Percentiles rank a stretch among this genome's conserved stretches.
Evolutionary conservation across 2,329 filamentous ascomycete genomes (phyloP).

Genomic region (Zalaria sp.): DNA sequence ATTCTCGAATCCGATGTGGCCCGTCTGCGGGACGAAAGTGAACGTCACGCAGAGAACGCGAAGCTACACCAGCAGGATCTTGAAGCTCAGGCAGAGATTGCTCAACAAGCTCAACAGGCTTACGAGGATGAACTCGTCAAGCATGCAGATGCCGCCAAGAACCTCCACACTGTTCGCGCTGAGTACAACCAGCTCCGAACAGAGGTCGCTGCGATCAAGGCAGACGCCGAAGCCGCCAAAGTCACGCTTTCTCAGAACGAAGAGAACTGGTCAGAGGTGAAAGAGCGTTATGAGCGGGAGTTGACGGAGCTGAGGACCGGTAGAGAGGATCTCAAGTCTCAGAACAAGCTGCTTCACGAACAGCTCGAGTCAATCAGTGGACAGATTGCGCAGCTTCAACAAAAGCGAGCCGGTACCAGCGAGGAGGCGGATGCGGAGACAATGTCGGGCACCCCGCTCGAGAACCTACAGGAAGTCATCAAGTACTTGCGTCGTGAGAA

Average conservation of each 20-base stretch:
- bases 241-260: slow-evolving; percentile 66
- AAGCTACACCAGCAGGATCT: slow-evolving; percentile 83
- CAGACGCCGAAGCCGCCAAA: slow-evolving; percentile 77
- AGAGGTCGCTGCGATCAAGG: slow-evolving; percentile 57
- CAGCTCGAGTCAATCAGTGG: slow-evolving; percentile 69
- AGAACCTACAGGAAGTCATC: slow-evolving; percentile 73
- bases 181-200: slow-evolving; percentile 76
- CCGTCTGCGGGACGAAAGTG: slow-evolving; percentile 70
- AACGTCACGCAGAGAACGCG: slow-evolving; percentile 63
- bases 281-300: slow-evolving; percentile 70
- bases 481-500: slow-evolving; percentile 87
- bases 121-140: slow-evolving; percentile 92
- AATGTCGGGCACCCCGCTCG: slow-evolving; percentile 32
- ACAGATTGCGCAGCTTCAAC: slow-evolving; percentile 71
- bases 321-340: slow-evolving; percentile 69
- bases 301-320: slow-evolving; percentile 63
- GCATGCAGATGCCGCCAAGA: slow-evolving; percentile 87
- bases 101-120: slow-evolving; percentile 81
- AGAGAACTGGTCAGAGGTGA: slow-evolving; percentile 74
- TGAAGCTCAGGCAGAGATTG: slow-evolving; percentile 85
- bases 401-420: slow-evolving; percentile 46
- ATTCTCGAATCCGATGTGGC: slow-evolving; percentile 65
- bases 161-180: slow-evolving; percentile 60
- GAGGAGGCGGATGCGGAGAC: slow-evolving; percentile 36
- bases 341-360: slow-evolving; percentile 81